These are phyloP conservation scores for Hypoxylon sp. DNA, from an alignment of 2,329 filamentous ascomycete species.

Conservation along the genomic window DNA sequence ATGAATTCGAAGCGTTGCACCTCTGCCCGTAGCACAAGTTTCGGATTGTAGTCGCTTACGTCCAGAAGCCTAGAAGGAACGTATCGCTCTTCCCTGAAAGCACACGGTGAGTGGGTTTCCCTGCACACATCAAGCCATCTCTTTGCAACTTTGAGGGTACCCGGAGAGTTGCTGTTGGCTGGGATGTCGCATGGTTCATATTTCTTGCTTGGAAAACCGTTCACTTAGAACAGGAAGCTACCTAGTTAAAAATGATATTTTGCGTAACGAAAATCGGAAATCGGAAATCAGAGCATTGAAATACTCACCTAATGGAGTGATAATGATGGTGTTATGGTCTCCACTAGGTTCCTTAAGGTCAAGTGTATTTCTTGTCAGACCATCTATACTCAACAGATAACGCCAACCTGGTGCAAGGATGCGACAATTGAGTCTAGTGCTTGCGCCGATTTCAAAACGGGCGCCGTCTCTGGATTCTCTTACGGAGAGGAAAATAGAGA, in stretches of 20 bases:
- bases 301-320: background rate
- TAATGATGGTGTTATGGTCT: background rate
- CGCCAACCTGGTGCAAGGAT: background rate
- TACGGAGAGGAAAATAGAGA: background rate
- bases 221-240: background rate
- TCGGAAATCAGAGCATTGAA: background rate
- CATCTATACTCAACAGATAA: background rate
- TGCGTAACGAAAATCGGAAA: background rate
- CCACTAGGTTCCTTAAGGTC: too few species aligned
- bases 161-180: background rate
- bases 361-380: background rate
- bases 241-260: too few species aligned
- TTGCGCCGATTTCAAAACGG: too few species aligned
- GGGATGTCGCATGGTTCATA: background rate
- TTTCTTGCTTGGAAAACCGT: background rate
- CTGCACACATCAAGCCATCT: slow-evolving; percentile 1
- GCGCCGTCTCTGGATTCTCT: background rate
- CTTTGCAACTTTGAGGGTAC: background rate
- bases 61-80: slow-evolving; percentile 8
- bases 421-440: background rate
- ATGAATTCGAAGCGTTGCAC: background rate
- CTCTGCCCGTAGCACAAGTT: slow-evolving; percentile 6
- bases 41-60: background rate
- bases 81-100: background rate
- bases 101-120: background rate